Evolutionary conservation across 2,329 filamentous ascomycete genomes (phyloP).

Genomic region (Sporothrix mexicana): DNA sequence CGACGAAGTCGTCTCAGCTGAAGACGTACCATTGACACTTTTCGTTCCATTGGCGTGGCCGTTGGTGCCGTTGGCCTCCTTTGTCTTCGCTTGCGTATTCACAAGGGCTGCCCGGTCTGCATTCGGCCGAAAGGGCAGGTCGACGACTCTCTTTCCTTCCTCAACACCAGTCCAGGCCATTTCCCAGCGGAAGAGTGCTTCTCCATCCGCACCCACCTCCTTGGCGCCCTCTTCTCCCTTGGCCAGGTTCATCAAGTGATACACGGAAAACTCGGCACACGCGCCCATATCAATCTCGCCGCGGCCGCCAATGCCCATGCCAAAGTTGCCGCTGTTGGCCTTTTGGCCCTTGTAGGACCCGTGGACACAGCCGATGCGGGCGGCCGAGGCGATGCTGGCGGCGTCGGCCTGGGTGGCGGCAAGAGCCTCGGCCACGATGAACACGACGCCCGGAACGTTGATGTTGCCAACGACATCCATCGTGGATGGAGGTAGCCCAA

Average conservation of each 20-base stretch:
- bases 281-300: slow-evolving; percentile 37
- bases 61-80: not conserved
- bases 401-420: slow-evolving; percentile 54
- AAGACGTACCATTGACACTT: not conserved
- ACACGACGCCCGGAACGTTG: slow-evolving; percentile 48
- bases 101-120: not conserved
- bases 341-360: slow-evolving; percentile 56
- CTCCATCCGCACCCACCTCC: not conserved
- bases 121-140: slow-evolving; percentile 19
- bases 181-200: slow-evolving; percentile 5
- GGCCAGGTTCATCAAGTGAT: slow-evolving; percentile 55
- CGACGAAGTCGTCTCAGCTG: not conserved
- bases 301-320: slow-evolving; percentile 43
- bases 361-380: slow-evolving; percentile 49
- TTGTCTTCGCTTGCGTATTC: not conserved
- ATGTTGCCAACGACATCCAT: not conserved
- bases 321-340: slow-evolving; percentile 57
- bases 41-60: slow-evolving; percentile 37
- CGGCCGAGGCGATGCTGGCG: slow-evolving; percentile 49
- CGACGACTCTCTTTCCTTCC: not conserved
- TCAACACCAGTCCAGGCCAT: slow-evolving; percentile 25
- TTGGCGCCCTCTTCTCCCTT: slow-evolving; percentile 31
- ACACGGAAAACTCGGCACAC: slow-evolving; percentile 50
- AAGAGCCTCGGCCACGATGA: slow-evolving; percentile 54
- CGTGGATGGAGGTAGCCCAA: not conserved